Evolutionary conservation across 139 green algal species (phyloP), one percentile per base, ranked within the genome.

Genomic region (Dunaliella primolecta): DNA sequence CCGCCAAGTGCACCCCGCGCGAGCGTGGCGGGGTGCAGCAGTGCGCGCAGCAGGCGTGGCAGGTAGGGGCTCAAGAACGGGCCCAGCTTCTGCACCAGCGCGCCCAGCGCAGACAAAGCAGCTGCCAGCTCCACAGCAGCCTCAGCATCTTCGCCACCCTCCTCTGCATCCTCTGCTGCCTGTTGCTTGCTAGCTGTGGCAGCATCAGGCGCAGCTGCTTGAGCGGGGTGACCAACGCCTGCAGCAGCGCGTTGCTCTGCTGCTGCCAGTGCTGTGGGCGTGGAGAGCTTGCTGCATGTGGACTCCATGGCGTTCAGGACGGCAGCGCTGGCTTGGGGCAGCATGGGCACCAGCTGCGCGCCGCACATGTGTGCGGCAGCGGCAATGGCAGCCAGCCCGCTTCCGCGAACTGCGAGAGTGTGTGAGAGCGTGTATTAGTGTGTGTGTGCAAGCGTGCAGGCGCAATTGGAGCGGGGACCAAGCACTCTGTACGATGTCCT

Each of bases 41-140:
- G 87, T 84, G 95, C 86, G 30, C 57, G 46, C 81, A 97, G 89
- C 30, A 96, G 36, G 24, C 76, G 32, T 1, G 85, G 70, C 56
- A 97, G 83, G 84, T 96, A 91, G 0, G 94, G 93, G 46, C 86
- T 92, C 71, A 97, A 55, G 82, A 97, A 95, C 0, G 89, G 85
- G 3, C 91, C 93, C 1, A 97, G 84, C 3, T 71, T 75, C 30
- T 90, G 78, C 0, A 95, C 87, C 30, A 97, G 77, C 0, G 95
- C 89, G 36, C 80, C 81, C 0, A 97, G 82, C 0, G 95, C 91
- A 20, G 89, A 88, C 34, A 98, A 84, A 1, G 88, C 92, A 2
- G 88, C 89, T 15, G 88, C 89, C 33, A 91, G 84, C 83, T 95
- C 91, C 29, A 96, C 70, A 37, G 87, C 85, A 3, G 84, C 86